These are phyloP conservation scores for Lentinus brumalis DNA, from an alignment of 768 basidiomycete genomes.

Conservation along the genomic window DNA sequence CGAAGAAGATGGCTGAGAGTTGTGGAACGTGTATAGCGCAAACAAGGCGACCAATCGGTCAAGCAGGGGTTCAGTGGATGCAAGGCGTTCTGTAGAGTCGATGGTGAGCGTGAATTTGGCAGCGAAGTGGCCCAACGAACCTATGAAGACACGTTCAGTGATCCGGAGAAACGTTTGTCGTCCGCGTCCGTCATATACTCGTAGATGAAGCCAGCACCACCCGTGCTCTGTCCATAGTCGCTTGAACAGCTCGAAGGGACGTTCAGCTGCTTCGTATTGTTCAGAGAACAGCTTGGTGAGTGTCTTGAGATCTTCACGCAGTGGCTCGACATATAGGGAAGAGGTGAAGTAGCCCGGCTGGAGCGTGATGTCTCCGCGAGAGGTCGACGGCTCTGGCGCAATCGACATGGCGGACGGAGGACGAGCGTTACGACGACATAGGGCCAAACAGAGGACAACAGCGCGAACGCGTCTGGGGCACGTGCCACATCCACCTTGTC, in stretches of 20 bases:
- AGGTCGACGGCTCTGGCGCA: constrained; percentile 55
- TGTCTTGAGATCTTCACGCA: constrained; percentile 62
- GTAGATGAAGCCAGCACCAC: constrained; percentile 79
- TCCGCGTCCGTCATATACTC: constrained; percentile 66
- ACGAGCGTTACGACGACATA: neutral
- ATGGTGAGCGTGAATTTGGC: neutral
- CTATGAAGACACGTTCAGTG: constrained; percentile 64
- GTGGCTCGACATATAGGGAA: constrained; percentile 64
- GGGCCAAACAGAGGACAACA: constrained; percentile 21
- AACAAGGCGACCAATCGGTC: constrained; percentile 65
- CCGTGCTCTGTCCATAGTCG: constrained; percentile 63
- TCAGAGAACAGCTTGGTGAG: constrained; percentile 57
- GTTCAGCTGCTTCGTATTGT: constrained; percentile 39
- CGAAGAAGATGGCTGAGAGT: constrained; percentile 62
- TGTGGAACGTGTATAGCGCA: constrained; percentile 68
- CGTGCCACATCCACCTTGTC: constrained; percentile 15
- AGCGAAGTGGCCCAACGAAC: constrained; percentile 39
- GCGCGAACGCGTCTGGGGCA: constrained; percentile 25
- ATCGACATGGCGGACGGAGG: constrained; percentile 37
- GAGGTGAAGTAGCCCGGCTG: constrained; percentile 83
- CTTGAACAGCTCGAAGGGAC: constrained; percentile 75
- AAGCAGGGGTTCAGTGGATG: constrained; percentile 51
- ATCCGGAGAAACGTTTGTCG: constrained; percentile 64
- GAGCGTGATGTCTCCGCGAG: constrained; percentile 61
- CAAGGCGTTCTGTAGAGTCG: constrained; percentile 50